Evolutionary conservation across 2,329 filamentous ascomycete species (phyloP), one percentile per base, ranked within the genome.

Genomic region (Trichophyton schoenleinii): DNA sequence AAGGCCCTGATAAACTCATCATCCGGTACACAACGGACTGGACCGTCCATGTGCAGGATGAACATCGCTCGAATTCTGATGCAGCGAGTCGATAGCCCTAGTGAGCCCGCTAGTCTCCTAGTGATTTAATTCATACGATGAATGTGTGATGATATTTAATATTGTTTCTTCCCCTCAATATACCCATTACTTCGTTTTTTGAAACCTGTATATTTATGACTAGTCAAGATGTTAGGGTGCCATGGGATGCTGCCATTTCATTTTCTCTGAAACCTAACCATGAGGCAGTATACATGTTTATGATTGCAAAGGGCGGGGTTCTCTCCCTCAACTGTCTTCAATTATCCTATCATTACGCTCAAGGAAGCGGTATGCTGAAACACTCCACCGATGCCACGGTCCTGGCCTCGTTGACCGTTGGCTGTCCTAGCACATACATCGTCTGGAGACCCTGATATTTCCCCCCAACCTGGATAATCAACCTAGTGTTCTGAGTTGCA

Each of bases 1-100:
- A 58, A 6, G n/a, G 55, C 15, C 63, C 63, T 3, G 61, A 63
- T 49, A 63, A 42, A 18, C 61, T 63, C 57, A 61, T 63, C 25
- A 64, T 64, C 48, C 62, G 60, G 9, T 62, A 57, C 18, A 65
- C 63, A 6, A 65, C 60, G 15, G 63, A 53, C 20, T 65, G 62
- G 63, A 42, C 63, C 41, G 59, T 65, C 11, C 55, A 42, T 22
- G 55, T 58, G 11, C 36, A 58, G 13, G 55, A 58, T 20, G 55
- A 55, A 6, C 52, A 36, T 13, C 52, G 52, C 9, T 55, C 52
- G n/a, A 28, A 20, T n/a, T 18, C n/a, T 7, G 28, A 36, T 55
- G 6, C 52, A 25, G 6, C 52, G 8, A 55, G 52, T 36, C 28
- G 52, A 18, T 13, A 36, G 13, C 13, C 15, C 8, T 36, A n/a